Evolutionary conservation across 176 grass and related monocot species (phyloP).

Genomic region (Raddia distichophylla): DNA sequence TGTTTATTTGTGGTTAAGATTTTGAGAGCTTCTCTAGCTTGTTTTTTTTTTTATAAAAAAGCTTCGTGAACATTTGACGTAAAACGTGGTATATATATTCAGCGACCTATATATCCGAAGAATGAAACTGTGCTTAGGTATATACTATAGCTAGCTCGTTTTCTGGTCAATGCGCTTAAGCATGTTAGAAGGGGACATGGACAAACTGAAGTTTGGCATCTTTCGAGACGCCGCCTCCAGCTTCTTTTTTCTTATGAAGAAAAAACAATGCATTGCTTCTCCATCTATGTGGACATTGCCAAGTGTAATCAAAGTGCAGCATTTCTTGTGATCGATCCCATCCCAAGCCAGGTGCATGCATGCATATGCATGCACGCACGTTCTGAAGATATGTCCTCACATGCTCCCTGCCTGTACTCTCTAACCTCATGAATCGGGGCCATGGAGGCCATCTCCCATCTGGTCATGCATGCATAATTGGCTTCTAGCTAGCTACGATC

Average conservation of each 20-base stretch:
- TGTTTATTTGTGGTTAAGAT: too few relatives aligned
- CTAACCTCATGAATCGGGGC: not conserved
- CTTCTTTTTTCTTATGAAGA: not conserved
- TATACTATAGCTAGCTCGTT: too few relatives aligned
- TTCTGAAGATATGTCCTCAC: conserved; percentile 35
- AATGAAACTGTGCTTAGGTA: too few relatives aligned
- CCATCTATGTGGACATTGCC: not conserved
- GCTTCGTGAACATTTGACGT: too few relatives aligned
- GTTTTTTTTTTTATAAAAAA: too few relatives aligned
- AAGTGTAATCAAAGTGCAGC: too few relatives aligned
- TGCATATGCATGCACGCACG: conserved; percentile 32
- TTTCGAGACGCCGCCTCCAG: not conserved
- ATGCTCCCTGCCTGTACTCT: not conserved
- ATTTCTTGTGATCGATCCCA: not conserved
- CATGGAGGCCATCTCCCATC: not conserved
- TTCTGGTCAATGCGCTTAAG: too few relatives aligned
- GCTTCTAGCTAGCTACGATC: not conserved
- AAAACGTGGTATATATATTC: too few relatives aligned
- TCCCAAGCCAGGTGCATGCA: conserved; percentile 20
- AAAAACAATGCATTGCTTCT: too few relatives aligned
- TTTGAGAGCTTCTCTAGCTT: too few relatives aligned
- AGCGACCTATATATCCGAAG: too few relatives aligned
- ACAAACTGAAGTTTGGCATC: not conserved
- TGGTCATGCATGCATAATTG: conserved; percentile 4
- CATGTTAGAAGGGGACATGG: too few relatives aligned